Evolutionary conservation across 148 eudicot genomes (phyloP).

Genomic region (Rhododendron molle): DNA sequence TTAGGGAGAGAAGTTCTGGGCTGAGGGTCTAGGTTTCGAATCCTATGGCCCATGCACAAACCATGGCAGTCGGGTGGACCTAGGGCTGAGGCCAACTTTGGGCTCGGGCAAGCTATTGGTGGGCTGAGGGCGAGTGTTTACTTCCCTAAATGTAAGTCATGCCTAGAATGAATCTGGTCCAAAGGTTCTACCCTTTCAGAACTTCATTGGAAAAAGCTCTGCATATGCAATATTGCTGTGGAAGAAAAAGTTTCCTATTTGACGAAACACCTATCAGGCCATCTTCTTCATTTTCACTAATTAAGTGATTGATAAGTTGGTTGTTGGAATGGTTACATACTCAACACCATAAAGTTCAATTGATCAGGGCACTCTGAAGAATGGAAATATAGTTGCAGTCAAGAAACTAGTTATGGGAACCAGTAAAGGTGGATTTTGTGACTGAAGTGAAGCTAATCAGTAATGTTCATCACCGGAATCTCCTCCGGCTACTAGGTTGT

Average conservation of each 20-base stretch:
- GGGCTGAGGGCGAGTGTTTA: background rate
- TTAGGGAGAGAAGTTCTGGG: background rate
- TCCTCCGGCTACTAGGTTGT: constrained; percentile 40
- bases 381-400: constrained; percentile 41
- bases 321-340: background rate
- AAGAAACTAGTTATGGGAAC: constrained; percentile 27
- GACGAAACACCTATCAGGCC: background rate
- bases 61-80: background rate
- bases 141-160: background rate
- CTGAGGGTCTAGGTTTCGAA: background rate
- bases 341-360: background rate
- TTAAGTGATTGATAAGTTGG: background rate
- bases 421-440: constrained; percentile 35
- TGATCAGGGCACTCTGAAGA: constrained; percentile 35
- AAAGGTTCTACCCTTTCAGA: background rate
- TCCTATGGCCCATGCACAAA: background rate
- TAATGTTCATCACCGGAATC: constrained; percentile 46
- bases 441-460: constrained; percentile 48
- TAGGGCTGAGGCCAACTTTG: background rate
- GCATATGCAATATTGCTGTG: no score
- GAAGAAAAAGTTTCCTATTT: background rate
- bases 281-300: background rate
- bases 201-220: background rate
- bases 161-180: background rate
- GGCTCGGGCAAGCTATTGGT: background rate